A percentile compares a stretch with the other conserved stretches of the same genome.
Evolutionary conservation across 305 asterid species (phyloP).

Genomic region (Ajuga reptans): DNA sequence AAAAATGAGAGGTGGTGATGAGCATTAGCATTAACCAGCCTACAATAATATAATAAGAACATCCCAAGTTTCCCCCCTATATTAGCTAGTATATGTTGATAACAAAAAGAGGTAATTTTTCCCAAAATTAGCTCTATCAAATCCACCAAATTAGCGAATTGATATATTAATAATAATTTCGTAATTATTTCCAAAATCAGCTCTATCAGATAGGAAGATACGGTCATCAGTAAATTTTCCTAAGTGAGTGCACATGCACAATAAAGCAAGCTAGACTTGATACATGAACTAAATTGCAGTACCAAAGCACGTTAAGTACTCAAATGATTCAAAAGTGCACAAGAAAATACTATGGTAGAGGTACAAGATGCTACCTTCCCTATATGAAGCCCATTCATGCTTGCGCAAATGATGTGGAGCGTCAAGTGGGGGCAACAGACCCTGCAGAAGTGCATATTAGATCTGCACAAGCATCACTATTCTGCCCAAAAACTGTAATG

Average conservation of each 20-base stretch:
- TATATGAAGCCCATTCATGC: constrained; percentile 92
- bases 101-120: no score
- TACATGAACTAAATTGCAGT: neutral
- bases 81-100: no score
- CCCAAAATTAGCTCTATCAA: no score
- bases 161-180: no score
- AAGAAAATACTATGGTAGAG: neutral
- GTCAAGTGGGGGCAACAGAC: constrained; percentile 85
- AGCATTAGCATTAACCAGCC: no score
- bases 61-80: no score
- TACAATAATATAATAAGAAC: no score
- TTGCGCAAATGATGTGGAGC: constrained; percentile 95
- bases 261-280: neutral
- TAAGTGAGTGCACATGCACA: neutral
- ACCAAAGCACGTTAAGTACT: constrained; percentile 1
- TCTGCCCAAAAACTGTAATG: neutral
- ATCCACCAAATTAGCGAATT: no score
- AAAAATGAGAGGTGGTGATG: no score
- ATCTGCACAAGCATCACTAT: neutral
- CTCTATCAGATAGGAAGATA: neutral
- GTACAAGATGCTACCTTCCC: constrained; percentile 65
- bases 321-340: neutral
- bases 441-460: constrained; percentile 41
- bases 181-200: no score
- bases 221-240: neutral